Evolutionary conservation across 148 eudicot genomes (phyloP).

Genomic region (Fagopyrum esculentum): DNA sequence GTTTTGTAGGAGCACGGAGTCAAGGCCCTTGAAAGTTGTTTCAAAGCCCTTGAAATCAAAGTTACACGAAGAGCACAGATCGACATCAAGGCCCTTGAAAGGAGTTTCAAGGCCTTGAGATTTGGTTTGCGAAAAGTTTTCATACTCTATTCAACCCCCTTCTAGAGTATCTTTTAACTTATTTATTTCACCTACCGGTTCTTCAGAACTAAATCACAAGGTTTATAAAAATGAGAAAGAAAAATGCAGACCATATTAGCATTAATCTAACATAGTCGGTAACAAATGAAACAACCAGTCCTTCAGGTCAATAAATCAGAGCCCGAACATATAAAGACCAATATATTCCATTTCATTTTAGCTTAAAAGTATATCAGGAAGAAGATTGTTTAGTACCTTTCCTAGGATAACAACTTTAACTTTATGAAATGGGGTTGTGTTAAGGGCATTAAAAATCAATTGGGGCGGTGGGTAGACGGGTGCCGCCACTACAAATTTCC

Average conservation of each 20-base stretch:
- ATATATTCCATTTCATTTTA: not conserved
- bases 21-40: no score
- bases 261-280: not conserved
- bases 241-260: not conserved
- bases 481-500: conserved; percentile 44
- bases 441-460: conserved; percentile 89
- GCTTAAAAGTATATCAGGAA: not conserved
- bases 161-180: no score
- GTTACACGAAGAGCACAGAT: no score
- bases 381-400: conserved; percentile 40
- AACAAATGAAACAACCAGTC: not conserved
- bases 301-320: not conserved
- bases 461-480: conserved; percentile 81
- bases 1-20: no score
- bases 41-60: no score
- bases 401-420: conserved; percentile 94
- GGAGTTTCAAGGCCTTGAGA: no score
- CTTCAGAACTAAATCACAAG: no score
- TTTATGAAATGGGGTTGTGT: conserved; percentile 70
- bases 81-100: no score
- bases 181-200: no score
- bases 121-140: no score
- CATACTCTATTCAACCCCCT: no score
- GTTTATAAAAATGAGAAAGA: not conserved
- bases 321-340: not conserved